phyloP scores from a whole-genome alignment of 1,139 yeast species.

The Nakaseomyces nivariensis region DNA sequence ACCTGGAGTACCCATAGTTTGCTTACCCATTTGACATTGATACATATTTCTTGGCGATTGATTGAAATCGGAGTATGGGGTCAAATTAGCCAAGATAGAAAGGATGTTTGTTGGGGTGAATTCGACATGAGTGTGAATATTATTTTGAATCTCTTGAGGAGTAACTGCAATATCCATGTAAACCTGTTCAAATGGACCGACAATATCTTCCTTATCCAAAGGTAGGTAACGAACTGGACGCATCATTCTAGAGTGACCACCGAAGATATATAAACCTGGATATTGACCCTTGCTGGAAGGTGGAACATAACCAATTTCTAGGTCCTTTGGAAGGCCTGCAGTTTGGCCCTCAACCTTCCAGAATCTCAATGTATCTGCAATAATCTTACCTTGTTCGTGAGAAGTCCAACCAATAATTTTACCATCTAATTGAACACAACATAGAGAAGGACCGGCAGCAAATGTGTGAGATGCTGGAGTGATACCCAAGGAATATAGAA shows the following conservation, averaged over 20 bases:
- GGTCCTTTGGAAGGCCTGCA: conserved; percentile 63
- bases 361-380: conserved; percentile 82
- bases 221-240: conserved; percentile 93
- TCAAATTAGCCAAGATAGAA: conserved; percentile 88
- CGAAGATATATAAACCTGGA: conserved; percentile 87
- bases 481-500: conserved; percentile 70
- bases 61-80: conserved; percentile 96
- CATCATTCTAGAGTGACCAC: conserved; percentile 90
- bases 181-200: conserved; percentile 97
- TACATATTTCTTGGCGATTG: conserved; percentile 99
- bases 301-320: conserved; percentile 93
- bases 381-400: conserved; percentile 74
- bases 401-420: conserved; percentile 89
- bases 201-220: conserved; percentile 66
- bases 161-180: conserved; percentile 94
- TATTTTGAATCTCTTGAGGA: conserved; percentile 77
- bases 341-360: conserved; percentile 84
- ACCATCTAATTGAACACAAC: conserved; percentile 93
- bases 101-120: conserved; percentile 88
- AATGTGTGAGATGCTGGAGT: conserved; percentile 59
- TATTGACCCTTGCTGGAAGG: conserved; percentile 93
- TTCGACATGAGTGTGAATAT: conserved; percentile 87
- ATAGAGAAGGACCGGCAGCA: conserved; percentile 79
- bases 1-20: conserved; percentile 99
- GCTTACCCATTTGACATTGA: conserved; percentile 99